A percentile compares a stretch with the other conserved stretches of the same genome.
Evolutionary conservation across 2,329 filamentous ascomycete genomes (phyloP).

Genomic region (Cordyceps cicadae): DNA sequence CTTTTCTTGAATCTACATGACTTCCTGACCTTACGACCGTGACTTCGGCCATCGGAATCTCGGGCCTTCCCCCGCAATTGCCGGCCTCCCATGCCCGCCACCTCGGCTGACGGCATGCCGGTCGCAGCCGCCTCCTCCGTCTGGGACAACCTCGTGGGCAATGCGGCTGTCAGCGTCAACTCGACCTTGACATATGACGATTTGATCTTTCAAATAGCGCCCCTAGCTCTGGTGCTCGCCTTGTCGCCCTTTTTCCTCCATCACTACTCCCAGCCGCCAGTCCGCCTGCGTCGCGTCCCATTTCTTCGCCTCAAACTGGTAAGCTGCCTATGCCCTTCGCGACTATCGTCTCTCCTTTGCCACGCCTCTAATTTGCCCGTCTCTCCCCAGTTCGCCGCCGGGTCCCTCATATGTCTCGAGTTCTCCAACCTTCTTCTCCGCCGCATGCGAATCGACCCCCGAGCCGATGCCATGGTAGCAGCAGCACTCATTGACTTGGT

Average conservation of each 20-base stretch:
- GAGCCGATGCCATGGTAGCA: slow-evolving; percentile 7
- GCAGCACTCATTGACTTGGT: slow-evolving; percentile 6
- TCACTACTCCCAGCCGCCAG: slow-evolving; percentile 2
- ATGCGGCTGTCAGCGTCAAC: neutral
- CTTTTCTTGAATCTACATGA: no score
- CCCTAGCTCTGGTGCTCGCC: neutral
- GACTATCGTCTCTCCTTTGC: neutral
- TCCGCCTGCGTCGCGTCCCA: neutral
- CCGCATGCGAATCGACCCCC: slow-evolving; percentile 1
- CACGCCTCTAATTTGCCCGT: neutral
- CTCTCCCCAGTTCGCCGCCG: neutral
- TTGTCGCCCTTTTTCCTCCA: slow-evolving; percentile 7
- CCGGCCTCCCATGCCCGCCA: neutral
- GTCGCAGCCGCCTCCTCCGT: neutral
- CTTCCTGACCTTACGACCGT: no score
- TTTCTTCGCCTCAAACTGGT: slow-evolving; percentile 2
- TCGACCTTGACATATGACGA: slow-evolving; percentile 6
- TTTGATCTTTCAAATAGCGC: neutral
- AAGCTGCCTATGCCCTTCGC: neutral
- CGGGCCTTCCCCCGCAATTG: no score
- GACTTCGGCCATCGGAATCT: no score
- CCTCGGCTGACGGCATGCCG: neutral
- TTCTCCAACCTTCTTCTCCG: neutral
- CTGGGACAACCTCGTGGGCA: neutral
- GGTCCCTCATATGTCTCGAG: neutral